These are phyloP conservation scores for Cryptosporidium canis DNA, from an alignment of 169 alveolate species.

Conservation along the genomic window DNA sequence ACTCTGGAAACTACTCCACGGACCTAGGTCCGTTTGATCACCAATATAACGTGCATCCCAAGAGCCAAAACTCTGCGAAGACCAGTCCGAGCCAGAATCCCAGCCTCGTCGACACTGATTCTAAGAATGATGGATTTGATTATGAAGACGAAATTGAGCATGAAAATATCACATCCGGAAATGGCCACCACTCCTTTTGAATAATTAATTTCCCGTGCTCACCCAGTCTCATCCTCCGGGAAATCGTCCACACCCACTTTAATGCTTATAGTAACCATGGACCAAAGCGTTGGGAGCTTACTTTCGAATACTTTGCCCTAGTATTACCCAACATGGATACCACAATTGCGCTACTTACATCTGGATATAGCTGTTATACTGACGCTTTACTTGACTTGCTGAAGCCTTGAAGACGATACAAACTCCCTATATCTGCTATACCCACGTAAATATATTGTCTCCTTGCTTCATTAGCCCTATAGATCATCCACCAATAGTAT, in stretches of 20 bases:
- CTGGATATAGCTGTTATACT: background rate
- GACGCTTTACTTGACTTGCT: background rate
- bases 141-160: background rate
- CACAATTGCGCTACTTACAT: background rate
- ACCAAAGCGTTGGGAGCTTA: background rate
- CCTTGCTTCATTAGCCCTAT: background rate
- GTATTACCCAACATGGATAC: background rate
- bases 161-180: background rate
- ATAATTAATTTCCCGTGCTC: background rate
- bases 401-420: background rate
- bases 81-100: background rate
- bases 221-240: background rate
- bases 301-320: background rate
- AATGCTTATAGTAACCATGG: background rate
- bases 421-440: background rate
- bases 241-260: background rate
- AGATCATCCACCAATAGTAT: background rate
- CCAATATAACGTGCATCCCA: background rate
- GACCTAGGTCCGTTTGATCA: background rate
- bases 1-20: background rate
- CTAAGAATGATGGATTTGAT: background rate
- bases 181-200: background rate
- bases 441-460: background rate
- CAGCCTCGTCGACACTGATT: background rate
- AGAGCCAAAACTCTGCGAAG: background rate